Conservation (phyloP, 73 alveolate genomes). For the Tetrahymena malaccensis region DNA sequence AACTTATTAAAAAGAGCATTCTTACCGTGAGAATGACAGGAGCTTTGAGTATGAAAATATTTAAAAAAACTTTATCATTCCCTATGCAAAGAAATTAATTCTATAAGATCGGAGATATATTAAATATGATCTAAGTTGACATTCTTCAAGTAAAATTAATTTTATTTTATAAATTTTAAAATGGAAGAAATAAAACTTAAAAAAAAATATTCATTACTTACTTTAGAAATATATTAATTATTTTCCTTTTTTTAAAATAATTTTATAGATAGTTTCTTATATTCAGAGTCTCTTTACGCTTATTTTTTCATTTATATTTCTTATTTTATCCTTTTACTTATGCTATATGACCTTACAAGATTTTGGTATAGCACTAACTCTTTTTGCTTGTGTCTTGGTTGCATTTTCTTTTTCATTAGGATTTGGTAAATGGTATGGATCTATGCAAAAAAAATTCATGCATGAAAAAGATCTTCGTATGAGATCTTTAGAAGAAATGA, state of each 20-base stretch:
- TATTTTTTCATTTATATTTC: not conserved
- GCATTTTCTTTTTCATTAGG: not conserved
- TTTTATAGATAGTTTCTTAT: not conserved
- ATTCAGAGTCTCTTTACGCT: not conserved
- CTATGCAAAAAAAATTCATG: constrained; percentile 3
- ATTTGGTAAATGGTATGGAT: constrained; percentile 18
- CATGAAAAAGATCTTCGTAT: constrained; percentile 14
- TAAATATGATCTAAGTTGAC: not conserved
- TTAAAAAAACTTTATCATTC: not conserved
- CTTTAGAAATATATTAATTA: too few species aligned
- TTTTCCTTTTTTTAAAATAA: too few species aligned
- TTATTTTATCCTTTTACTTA: not conserved
- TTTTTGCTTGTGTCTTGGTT: not conserved
- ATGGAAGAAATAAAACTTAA: not conserved
- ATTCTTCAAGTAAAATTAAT: not conserved
- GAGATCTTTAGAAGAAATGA: constrained; percentile 15
- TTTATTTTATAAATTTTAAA: not conserved
- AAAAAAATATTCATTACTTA: too few species aligned
- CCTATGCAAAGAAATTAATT: not conserved
- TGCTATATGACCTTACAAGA: not conserved
- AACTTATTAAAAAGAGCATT: not conserved
- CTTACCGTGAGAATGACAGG: not conserved
- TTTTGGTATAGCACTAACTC: not conserved
- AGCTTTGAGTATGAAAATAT: not conserved
- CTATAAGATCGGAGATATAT: not conserved